Evolutionary conservation across 345 rosid genomes (phyloP).

Genomic region (Brassica carinata): DNA sequence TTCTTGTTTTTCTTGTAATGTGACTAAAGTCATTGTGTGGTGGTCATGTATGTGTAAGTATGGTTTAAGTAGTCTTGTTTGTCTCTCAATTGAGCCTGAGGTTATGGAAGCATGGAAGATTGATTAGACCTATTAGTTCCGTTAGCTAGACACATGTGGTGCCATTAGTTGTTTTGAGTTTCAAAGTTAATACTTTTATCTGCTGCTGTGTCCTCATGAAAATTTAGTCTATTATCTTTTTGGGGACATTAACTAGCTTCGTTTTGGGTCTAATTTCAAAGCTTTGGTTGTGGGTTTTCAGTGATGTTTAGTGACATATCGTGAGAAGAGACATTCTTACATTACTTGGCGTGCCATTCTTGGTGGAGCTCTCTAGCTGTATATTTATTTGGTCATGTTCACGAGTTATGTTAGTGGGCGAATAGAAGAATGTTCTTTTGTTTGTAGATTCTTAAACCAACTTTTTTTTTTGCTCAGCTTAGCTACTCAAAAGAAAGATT

Average conservation of each 20-base stretch:
- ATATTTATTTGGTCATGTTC: neutral
- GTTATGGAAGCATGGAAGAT: neutral
- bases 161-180: conserved; percentile 37
- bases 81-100: neutral
- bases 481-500: conserved; percentile 97
- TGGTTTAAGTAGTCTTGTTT: conserved; percentile 1
- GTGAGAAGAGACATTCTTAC: neutral
- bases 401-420: conserved; percentile 21
- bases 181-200: conserved; percentile 52
- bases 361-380: neutral
- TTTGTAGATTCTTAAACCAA: conserved; percentile 28
- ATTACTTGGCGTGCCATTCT: neutral
- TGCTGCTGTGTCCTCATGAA: no score
- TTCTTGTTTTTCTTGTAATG: conserved; percentile 14
- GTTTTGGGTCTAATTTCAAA: conserved; percentile 1
- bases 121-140: no score
- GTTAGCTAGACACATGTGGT: no score
- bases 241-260: no score
- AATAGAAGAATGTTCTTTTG: conserved; percentile 5
- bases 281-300: neutral
- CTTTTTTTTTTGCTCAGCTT: conserved; percentile 49
- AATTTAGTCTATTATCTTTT: no score
- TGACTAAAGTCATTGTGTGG: neutral
- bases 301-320: neutral
- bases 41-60: neutral